Base-by-base conservation (phyloP, 1,284 basidiomycete species). In the Tilletia setariae region DNA sequence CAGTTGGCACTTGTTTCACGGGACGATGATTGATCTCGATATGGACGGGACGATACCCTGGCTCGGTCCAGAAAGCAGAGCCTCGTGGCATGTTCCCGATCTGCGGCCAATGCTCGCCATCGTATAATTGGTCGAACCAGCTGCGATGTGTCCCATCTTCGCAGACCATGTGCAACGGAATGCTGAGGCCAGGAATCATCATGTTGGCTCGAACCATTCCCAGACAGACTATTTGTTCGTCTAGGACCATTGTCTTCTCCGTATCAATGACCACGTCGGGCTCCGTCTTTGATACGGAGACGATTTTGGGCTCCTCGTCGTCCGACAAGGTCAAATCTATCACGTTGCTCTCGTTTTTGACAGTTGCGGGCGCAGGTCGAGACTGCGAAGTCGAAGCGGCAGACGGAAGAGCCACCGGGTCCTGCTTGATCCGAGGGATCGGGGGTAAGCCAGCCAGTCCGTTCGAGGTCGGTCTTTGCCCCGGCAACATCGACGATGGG, bases 181-280 rank as follows among this genome's bases (percentile, higher is more conserved):
- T 78, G 1, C 79, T 47, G 23, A 77, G 79, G 28, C 77, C 73
- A 68, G 76, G 74, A 67, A 76, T 76, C 25, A 79, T 68, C 25
- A 82, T 76, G 13, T 72, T 70, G 16, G 76, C 74, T 23, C 70
- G 63, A 40, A 82, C 69, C 47, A 79, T 51, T 15, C 80, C 80
- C 0, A 79, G 69, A 64, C 80, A 82, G 25, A 81, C 76, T 15
- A 61, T 61, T 21, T 61, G 56, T 15, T 61, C 32, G 56, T 61
- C 28, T 65, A 77, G 67, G 8, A 71, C 72, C 46, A 75, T 71
- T 11, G 70, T 72, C 46, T 67, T 67, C 51, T 68, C 53, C 42
- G 75, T 69, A 40, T 77, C 72, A 42, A 74, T 67, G 59, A 71
- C 67, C 63, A 76, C 66, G 28, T 73, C 74, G 16, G 66, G 63